phyloP scores from a whole-genome alignment of 78 protist species.

The Dictyostelium purpureum region DNA sequence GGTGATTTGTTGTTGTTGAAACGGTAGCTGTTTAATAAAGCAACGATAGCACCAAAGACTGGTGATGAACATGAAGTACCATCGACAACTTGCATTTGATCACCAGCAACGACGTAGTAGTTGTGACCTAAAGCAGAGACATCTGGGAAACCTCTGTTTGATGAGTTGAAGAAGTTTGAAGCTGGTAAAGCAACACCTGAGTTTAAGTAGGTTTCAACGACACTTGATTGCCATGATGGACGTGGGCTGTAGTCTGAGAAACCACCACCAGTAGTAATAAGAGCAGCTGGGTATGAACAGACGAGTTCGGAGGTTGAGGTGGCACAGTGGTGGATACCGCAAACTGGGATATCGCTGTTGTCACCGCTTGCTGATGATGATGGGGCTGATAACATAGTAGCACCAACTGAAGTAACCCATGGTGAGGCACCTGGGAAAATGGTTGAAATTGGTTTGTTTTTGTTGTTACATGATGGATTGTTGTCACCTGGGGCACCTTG shows the following conservation, averaged over 20 bases:
- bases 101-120: constrained; percentile 8
- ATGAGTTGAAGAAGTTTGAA: not conserved
- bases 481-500: constrained; percentile 72
- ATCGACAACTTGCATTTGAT: not conserved
- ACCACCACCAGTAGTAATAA: constrained; percentile 82
- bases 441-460: constrained; percentile 31
- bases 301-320: constrained; percentile 39
- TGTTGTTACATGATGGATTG: not conserved
- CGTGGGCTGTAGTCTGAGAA: constrained; percentile 7
- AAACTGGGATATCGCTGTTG: not conserved
- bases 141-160: constrained; percentile 75
- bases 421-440: constrained; percentile 66
- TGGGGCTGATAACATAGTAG: constrained; percentile 60
- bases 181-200: constrained; percentile 38
- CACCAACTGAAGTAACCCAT: constrained; percentile 74
- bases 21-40: constrained; percentile 70
- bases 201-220: constrained; percentile 25
- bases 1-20: constrained; percentile 9
- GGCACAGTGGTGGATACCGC: not conserved
- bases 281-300: constrained; percentile 47
- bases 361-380: not conserved
- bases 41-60: constrained; percentile 62
- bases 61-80: constrained; percentile 79
- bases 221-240: constrained; percentile 49
- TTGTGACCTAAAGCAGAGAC: constrained; percentile 74